phyloP scores from a whole-genome alignment of 257 asterid genomes.

The Scutellaria barbata region DNA sequence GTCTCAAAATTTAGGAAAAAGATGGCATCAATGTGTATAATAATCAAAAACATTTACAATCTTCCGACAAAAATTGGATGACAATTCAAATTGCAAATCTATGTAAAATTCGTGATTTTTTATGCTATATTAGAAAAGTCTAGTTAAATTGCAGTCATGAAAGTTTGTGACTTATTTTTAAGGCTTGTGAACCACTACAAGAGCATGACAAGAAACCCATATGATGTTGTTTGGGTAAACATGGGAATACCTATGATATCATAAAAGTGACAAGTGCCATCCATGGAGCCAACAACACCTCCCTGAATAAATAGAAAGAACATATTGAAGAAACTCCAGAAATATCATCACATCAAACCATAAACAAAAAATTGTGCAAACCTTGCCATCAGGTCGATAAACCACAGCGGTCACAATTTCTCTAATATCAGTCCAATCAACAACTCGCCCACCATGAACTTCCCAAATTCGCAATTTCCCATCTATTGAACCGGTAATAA shows the following conservation, averaged over 20 bases:
- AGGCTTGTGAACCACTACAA: neutral
- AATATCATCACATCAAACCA: neutral
- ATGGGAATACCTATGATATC: constrained; percentile 60
- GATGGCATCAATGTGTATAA: too few relatives aligned
- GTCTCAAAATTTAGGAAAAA: too few relatives aligned
- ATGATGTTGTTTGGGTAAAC: neutral
- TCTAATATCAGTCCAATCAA: constrained; percentile 79
- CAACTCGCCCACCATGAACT: constrained; percentile 66
- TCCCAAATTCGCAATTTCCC: constrained; percentile 90
- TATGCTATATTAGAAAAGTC: too few relatives aligned
- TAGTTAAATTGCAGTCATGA: too few relatives aligned
- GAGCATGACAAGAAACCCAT: constrained; percentile 15
- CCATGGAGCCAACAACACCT: constrained; percentile 83
- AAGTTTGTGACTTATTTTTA: too few relatives aligned
- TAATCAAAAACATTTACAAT: too few relatives aligned
- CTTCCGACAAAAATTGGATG: too few relatives aligned
- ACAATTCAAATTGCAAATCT: too few relatives aligned
- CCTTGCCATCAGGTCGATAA: constrained; percentile 85
- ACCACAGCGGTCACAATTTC: constrained; percentile 83
- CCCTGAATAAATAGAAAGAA: constrained; percentile 55
- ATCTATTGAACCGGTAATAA: constrained; percentile 88
- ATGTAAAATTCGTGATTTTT: too few relatives aligned
- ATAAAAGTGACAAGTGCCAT: constrained; percentile 76
- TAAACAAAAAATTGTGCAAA: constrained; percentile 32
- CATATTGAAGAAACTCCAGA: neutral